A percentile compares a stretch with the other conserved stretches of the same genome.
phyloP scores from a whole-genome alignment of 2,329 filamentous ascomycete species.

The Aspergillus latus region DNA sequence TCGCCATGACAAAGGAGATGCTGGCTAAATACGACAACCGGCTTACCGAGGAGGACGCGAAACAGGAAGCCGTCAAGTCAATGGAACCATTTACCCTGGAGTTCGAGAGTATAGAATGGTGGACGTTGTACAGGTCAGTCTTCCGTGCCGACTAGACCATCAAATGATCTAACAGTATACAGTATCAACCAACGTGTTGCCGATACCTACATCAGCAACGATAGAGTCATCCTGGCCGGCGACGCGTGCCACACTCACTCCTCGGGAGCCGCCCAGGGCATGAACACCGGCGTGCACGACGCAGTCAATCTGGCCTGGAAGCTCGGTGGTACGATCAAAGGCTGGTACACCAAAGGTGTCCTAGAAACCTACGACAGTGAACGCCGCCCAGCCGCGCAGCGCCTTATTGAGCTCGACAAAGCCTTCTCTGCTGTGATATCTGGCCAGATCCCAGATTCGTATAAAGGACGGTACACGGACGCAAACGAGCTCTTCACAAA shows the following conservation, averaged over 20 bases:
- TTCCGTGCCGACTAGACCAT: neutral
- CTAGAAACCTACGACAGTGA: conserved; percentile 31
- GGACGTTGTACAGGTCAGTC: conserved; percentile 24
- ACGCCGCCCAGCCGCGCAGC: conserved; percentile 29
- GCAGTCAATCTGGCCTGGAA: conserved; percentile 57
- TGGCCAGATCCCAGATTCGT: conserved; percentile 17
- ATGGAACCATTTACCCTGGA: conserved; percentile 5
- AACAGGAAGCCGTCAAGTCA: conserved; percentile 3
- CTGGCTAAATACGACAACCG: conserved; percentile 5
- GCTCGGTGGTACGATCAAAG: conserved; percentile 43
- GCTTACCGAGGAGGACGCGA: conserved; percentile 3
- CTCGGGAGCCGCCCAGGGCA: conserved; percentile 54
- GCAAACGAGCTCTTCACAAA: conserved; percentile 27
- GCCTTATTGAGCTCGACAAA: conserved; percentile 36
- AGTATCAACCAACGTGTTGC: conserved; percentile 43
- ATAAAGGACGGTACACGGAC: conserved; percentile 17
- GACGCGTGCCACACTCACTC: conserved; percentile 54
- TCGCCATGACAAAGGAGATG: conserved; percentile 9
- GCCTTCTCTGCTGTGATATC: conserved; percentile 21
- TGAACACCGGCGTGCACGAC: conserved; percentile 56
- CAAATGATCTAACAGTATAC: conserved; percentile 25
- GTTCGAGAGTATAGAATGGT: conserved; percentile 24
- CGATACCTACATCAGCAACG: conserved; percentile 40
- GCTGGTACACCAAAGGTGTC: neutral
- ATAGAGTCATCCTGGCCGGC: conserved; percentile 39